A percentile compares a stretch with the other conserved stretches of the same genome.
Conservation (phyloP, 768 basidiomycete genomes). For the Lactarius pseudohatsudake region DNA sequence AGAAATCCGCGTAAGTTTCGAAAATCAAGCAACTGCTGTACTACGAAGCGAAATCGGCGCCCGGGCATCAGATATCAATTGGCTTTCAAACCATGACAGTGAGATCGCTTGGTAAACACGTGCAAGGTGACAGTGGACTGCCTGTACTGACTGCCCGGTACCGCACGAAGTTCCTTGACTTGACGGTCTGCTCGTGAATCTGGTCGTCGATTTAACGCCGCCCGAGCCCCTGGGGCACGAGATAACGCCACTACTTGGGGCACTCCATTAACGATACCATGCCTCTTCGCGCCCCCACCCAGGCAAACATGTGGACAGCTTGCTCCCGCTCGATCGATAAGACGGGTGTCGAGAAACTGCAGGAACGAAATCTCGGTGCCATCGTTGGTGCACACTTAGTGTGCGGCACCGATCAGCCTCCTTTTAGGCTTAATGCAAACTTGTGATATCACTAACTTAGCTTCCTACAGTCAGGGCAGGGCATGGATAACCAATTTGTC, state of each 20-base stretch:
- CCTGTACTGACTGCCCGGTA: neutral
- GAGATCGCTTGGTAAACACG: neutral
- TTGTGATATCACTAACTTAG: constrained; percentile 3
- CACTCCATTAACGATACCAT: neutral
- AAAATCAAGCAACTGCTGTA: neutral
- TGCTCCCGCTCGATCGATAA: constrained; percentile 19
- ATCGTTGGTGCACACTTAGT: neutral
- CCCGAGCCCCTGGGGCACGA: neutral
- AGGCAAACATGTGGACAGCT: constrained; percentile 4
- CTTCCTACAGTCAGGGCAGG: neutral
- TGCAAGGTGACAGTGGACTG: neutral
- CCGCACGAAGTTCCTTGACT: neutral
- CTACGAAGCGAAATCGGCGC: neutral
- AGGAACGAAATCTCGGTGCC: constrained; percentile 1
- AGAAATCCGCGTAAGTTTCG: neutral
- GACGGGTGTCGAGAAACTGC: constrained; percentile 12
- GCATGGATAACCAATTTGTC: neutral
- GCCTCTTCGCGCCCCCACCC: neutral
- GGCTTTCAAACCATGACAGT: neutral
- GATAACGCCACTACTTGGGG: constrained; percentile 5
- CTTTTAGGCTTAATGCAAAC: neutral
- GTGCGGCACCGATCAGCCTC: constrained; percentile 15
- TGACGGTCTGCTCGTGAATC: neutral
- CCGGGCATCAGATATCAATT: neutral
- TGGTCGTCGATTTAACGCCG: neutral